phyloP scores from a whole-genome alignment of 371 early-diverging fungal species.

The Cladochytrium tenue region DNA sequence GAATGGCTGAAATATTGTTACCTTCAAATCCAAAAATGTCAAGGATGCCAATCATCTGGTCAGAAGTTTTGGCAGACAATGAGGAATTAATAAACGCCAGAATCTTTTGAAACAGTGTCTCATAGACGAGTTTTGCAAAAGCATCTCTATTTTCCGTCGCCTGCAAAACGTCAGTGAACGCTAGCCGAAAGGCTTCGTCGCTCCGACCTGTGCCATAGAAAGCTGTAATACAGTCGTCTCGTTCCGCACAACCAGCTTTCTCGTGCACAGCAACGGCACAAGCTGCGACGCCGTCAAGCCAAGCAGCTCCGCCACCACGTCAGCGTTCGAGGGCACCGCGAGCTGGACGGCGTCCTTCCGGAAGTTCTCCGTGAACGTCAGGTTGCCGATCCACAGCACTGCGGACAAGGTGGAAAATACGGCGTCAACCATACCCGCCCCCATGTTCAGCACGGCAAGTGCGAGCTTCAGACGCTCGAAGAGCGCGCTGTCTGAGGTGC shows the following conservation, averaged over 20 bases:
- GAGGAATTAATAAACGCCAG: conserved; percentile 60
- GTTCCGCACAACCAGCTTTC: conserved; percentile 39
- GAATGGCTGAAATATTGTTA: neutral
- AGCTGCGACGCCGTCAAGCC: conserved; percentile 36
- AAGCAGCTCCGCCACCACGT: conserved; percentile 30
- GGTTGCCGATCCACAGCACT: conserved; percentile 50
- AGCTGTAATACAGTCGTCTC: conserved; percentile 50
- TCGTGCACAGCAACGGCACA: conserved; percentile 30
- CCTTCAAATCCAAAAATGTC: conserved; percentile 76
- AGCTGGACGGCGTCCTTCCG: conserved; percentile 36
- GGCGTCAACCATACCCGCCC: conserved; percentile 33
- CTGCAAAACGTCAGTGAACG: conserved; percentile 23
- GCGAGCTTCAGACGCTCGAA: conserved; percentile 50
- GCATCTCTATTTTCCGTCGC: conserved; percentile 49
- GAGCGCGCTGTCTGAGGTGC: conserved; percentile 37
- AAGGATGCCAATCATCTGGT: conserved; percentile 62
- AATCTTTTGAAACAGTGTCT: conserved; percentile 59
- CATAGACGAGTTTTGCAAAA: conserved; percentile 58
- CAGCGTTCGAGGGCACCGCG: conserved; percentile 26
- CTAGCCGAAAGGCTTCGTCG: neutral
- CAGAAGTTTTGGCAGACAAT: conserved; percentile 27
- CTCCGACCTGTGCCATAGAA: conserved; percentile 34
- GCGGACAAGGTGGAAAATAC: conserved; percentile 38
- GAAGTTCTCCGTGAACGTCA: conserved; percentile 31
- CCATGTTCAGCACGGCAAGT: conserved; percentile 48